phyloP scores from a whole-genome alignment of 1,139 yeast species.

The Zygotorulaspora mrakii region DNA sequence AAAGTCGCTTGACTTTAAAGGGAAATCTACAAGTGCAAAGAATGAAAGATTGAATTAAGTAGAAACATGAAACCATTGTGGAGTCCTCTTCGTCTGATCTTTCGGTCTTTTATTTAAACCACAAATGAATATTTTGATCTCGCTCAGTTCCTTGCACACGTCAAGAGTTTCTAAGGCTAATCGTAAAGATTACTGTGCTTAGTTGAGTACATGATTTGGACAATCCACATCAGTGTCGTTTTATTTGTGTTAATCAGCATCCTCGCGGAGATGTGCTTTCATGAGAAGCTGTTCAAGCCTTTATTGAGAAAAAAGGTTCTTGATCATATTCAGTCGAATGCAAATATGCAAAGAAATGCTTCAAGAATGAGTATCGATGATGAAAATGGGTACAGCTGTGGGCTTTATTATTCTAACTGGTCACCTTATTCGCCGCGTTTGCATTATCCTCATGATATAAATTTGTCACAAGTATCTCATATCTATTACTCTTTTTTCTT shows the following conservation, averaged over 20 bases:
- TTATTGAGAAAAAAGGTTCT: slow-evolving; percentile 8
- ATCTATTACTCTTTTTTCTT: slow-evolving; percentile 74
- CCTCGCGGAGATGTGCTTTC: slow-evolving; percentile 18
- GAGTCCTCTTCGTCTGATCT: too few relatives aligned
- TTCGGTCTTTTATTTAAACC: too few relatives aligned
- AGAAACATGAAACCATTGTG: too few relatives aligned
- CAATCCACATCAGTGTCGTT: slow-evolving; percentile 6
- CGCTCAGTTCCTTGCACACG: too few relatives aligned
- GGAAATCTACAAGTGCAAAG: neutral
- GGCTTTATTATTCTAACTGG: slow-evolving; percentile 62
- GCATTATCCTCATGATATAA: slow-evolving; percentile 66
- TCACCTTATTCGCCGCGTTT: slow-evolving; percentile 58
- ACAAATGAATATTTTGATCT: too few relatives aligned
- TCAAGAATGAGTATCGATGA: slow-evolving; percentile 2
- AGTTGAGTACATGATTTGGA: slow-evolving; percentile 3
- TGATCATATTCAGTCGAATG: slow-evolving; percentile 10
- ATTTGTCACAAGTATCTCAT: slow-evolving; percentile 55
- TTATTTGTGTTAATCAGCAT: slow-evolving; percentile 11
- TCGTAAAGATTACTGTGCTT: too few relatives aligned
- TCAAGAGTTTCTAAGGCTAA: too few relatives aligned
- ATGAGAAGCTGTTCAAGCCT: slow-evolving; percentile 15
- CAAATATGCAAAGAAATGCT: slow-evolving; percentile 1
- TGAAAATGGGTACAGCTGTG: slow-evolving; percentile 24
- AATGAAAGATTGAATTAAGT: neutral
- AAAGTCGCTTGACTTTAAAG: slow-evolving; percentile 1